A percentile compares a stretch with the other conserved stretches of the same genome.
phyloP scores from a whole-genome alignment of 768 basidiomycete species.

The Cubamyces lactineus region DNA sequence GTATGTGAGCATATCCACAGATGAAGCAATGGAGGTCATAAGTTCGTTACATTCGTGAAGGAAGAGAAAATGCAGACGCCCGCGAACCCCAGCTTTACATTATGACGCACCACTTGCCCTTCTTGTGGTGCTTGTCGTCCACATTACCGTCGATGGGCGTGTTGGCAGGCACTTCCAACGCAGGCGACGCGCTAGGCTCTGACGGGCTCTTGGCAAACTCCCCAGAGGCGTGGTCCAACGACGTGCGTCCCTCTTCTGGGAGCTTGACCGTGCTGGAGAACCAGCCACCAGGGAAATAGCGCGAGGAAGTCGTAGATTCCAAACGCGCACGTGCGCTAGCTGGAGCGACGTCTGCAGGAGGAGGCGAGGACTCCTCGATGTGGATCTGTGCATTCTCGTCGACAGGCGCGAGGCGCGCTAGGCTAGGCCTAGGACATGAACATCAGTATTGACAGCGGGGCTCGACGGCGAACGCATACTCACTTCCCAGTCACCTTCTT shows the following conservation, averaged over 20 bases:
- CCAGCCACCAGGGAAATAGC: slow-evolving; percentile 63
- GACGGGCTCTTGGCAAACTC: slow-evolving; percentile 41
- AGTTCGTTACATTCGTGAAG: slow-evolving; percentile 27
- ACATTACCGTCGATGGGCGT: slow-evolving; percentile 26
- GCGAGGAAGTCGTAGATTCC: slow-evolving; percentile 59
- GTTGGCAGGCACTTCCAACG: slow-evolving; percentile 26
- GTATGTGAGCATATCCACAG: slow-evolving; percentile 23
- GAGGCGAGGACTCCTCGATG: slow-evolving; percentile 22
- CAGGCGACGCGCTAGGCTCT: slow-evolving; percentile 11
- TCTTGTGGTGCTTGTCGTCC: slow-evolving; percentile 28
- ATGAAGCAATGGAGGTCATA: slow-evolving; percentile 16
- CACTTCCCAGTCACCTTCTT: slow-evolving; percentile 21
- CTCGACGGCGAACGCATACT: neutral
- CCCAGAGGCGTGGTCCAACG: slow-evolving; percentile 53
- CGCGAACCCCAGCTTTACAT: slow-evolving; percentile 29
- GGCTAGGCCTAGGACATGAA: slow-evolving; percentile 26
- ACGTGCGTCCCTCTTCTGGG: slow-evolving; percentile 47
- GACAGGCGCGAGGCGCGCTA: slow-evolving; percentile 29
- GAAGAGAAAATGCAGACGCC: slow-evolving; percentile 11
- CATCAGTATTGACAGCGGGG: neutral
- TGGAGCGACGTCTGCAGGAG: slow-evolving; percentile 18
- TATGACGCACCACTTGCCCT: slow-evolving; percentile 33
- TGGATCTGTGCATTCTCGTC: slow-evolving; percentile 29
- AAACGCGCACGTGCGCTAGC: slow-evolving; percentile 40
- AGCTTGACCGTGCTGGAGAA: slow-evolving; percentile 41